phyloP scores from a whole-genome alignment of 805 yeast genomes.

The Wickerhamiella sorbophila region DNA sequence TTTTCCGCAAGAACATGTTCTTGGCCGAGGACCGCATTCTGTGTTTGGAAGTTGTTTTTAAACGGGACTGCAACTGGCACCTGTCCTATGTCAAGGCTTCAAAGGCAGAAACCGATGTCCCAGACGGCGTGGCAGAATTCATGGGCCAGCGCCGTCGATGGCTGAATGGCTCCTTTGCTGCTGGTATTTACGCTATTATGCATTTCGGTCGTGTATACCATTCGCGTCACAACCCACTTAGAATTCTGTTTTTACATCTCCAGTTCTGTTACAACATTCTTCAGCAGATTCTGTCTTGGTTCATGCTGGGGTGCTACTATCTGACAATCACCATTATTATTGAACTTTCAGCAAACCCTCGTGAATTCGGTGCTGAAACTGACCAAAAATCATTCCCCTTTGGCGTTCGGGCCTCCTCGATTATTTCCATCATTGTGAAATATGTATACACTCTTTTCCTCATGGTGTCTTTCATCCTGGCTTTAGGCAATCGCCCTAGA shows the following conservation, averaged over 20 bases:
- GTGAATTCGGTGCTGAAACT: conserved; percentile 30
- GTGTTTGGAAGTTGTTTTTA: conserved; percentile 51
- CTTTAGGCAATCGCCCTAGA: conserved; percentile 51
- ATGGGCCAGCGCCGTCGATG: conserved; percentile 53
- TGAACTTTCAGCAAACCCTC: conserved; percentile 29
- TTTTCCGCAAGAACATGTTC: conserved; percentile 55
- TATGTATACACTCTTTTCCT: conserved; percentile 45
- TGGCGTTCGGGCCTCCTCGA: conserved; percentile 22
- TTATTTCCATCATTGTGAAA: conserved; percentile 37
- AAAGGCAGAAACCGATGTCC: conserved; percentile 56
- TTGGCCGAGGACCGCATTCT: conserved; percentile 56
- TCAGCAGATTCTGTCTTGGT: conserved; percentile 46
- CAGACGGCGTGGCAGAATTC: conserved; percentile 46
- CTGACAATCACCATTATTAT: conserved; percentile 50
- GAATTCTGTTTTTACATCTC: conserved; percentile 38
- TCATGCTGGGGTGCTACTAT: conserved; percentile 47
- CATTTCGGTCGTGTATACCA: conserved; percentile 43
- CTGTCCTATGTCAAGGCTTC: conserved; percentile 49
- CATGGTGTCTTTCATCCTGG: conserved; percentile 44
- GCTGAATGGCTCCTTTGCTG: conserved; percentile 59
- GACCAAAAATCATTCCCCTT: conserved; percentile 29
- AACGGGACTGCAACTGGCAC: conserved; percentile 43
- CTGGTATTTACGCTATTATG: conserved; percentile 38
- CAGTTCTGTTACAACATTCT: conserved; percentile 43
- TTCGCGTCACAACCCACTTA: conserved; percentile 38